Percentiles rank a stretch among this genome's conserved stretches.
Conservation (phyloP, 2,329 filamentous ascomycete species). For the Pseudocercospora ulei region DNA sequence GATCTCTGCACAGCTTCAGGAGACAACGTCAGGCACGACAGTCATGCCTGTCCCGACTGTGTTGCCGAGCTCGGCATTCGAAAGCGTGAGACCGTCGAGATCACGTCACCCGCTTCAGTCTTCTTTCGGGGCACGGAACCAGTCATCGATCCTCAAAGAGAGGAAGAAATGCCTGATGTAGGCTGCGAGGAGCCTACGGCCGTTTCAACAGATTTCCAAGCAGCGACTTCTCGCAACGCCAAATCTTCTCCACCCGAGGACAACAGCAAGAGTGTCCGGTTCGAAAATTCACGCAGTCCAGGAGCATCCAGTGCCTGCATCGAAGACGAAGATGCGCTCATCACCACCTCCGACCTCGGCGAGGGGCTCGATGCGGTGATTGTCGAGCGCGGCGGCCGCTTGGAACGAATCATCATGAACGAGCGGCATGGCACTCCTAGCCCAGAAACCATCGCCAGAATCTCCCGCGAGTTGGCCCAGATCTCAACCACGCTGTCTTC, state of each 20-base stretch:
- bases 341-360: slow-evolving; percentile 31
- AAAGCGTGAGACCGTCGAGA: slow-evolving; percentile 19
- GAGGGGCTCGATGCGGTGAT: slow-evolving; percentile 37
- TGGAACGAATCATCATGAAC: slow-evolving; percentile 37
- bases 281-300: slow-evolving; percentile 4
- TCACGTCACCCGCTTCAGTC: background rate
- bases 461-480: slow-evolving; percentile 25
- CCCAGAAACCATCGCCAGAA: slow-evolving; percentile 20
- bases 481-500: slow-evolving; percentile 24
- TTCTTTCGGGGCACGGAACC: too few species aligned
- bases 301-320: slow-evolving; percentile 4
- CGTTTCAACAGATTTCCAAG: background rate
- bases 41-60: slow-evolving; percentile 31
- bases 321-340: slow-evolving; percentile 9
- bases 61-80: slow-evolving; percentile 28
- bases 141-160: slow-evolving; percentile 2
- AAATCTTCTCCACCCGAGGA: slow-evolving; percentile 2
- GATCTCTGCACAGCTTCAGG: slow-evolving; percentile 3
- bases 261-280: slow-evolving; percentile 1
- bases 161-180: background rate
- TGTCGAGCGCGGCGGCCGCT: slow-evolving; percentile 35
- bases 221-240: background rate
- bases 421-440: slow-evolving; percentile 26
- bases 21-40: slow-evolving; percentile 13
- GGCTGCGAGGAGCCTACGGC: slow-evolving; percentile 1